Evolutionary conservation across 257 asterid species (phyloP), one percentile per base, ranked within the genome.

Genomic region (Plantago ovata): DNA sequence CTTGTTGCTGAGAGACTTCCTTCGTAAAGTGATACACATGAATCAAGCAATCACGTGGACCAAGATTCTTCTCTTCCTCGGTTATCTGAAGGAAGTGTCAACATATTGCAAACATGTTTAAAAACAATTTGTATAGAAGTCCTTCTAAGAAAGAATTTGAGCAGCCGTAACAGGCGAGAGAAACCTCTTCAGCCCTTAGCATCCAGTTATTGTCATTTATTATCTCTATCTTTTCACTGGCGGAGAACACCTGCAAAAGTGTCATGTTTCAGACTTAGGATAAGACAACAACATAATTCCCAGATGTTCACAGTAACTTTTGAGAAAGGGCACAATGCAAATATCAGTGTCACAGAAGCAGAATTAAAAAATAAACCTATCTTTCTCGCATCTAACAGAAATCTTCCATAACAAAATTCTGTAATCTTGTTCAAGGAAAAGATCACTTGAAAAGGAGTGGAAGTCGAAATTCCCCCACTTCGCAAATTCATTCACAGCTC

Each of bases 21-120:
- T 69, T 62, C 65, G 53, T 69, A 55, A 74, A 76, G 67, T 82
- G 89, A 74, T 79, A 79, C 19, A 82, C 81, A 72, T 74, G 89
- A 79, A 76, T 72, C 80, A 82, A 66, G 72, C 68, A 66, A 70
- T 76, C 83, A 52, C 42, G 53, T 21, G 65, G 68, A 51, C 70
- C 73, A 9, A 69, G 66, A 48, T 28, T 57, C 45, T 74, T 69
- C 73, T 74, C 76, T 45, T 69, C 79, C 32, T 74, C 76, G 1
- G 70, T 67, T 65, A 53, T 65, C 79, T 74, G 79, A 50, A 38
- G 45, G 20, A 41, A 55, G 51, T 45, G 38, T 43, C 53, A 33
- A 9, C 22, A 43, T 24, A 10, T 39, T 43, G 36, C 28, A 49
- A 21, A 53, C 53, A 11, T 41, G 45, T 39, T 61, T 53, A 1